Percentiles rank a stretch among this genome's conserved stretches.
These are phyloP conservation scores for Aquilaria sinensis DNA, from an alignment of 345 rosid genomes.

Conservation along the genomic window DNA sequence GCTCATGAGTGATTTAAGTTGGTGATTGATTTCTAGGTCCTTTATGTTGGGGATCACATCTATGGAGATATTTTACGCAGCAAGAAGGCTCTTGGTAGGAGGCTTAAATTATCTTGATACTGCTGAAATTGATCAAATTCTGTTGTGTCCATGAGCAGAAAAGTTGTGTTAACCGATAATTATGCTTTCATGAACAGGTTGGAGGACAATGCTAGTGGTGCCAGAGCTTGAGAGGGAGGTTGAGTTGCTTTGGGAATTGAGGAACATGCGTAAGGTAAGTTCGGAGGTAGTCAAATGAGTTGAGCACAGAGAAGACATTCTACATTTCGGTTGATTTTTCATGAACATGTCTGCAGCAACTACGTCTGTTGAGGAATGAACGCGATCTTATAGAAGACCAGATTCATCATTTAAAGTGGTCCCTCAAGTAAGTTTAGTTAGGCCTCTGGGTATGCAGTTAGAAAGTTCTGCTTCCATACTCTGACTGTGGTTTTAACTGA, in stretches of 20 bases:
- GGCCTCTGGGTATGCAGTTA: no score
- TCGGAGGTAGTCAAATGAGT: neutral
- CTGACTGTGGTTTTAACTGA: no score
- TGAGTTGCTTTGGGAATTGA: constrained; percentile 71
- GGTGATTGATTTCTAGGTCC: constrained; percentile 39
- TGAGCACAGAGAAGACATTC: no score
- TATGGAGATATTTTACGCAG: constrained; percentile 97
- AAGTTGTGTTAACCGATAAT: no score
- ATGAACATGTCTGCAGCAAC: constrained; percentile 42
- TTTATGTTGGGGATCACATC: constrained; percentile 97
- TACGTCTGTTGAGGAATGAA: constrained; percentile 60
- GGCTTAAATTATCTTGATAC: neutral
- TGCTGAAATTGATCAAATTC: no score
- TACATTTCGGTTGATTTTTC: no score
- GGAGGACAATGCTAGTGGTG: constrained; percentile 98
- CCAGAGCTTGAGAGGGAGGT: constrained; percentile 98
- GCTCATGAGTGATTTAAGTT: no score
- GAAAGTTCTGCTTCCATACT: no score
- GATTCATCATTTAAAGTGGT: constrained; percentile 81
- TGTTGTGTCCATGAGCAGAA: no score
- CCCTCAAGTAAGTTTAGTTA: constrained; percentile 48
- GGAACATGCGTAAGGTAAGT: constrained; percentile 70
- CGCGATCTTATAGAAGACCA: constrained; percentile 89
- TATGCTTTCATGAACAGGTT: constrained; percentile 37
- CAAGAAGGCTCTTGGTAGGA: constrained; percentile 88